Conservation (phyloP, 352 stramenopile species). For the Globisporangium recalcitrans region DNA sequence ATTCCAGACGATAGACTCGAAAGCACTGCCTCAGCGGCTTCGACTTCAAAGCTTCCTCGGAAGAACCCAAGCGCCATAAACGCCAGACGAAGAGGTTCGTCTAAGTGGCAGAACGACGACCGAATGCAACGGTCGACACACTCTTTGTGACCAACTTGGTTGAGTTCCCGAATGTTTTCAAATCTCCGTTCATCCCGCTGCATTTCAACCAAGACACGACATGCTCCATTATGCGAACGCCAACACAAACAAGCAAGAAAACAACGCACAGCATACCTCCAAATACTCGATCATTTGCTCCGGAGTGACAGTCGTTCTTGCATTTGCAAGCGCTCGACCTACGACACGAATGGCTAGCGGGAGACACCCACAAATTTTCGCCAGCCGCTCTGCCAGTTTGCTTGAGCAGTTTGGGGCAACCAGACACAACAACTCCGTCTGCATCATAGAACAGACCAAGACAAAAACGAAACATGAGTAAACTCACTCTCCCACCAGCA, state of each 20-base stretch:
- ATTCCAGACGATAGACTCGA: constrained; percentile 34
- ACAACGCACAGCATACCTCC: constrained; percentile 27
- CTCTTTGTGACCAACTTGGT: constrained; percentile 72
- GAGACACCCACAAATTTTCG: constrained; percentile 70
- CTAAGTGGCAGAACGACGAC: constrained; percentile 75
- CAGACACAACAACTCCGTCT: constrained; percentile 69
- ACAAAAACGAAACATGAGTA: not conserved
- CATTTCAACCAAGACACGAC: not conserved
- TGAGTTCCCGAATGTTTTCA: constrained; percentile 68
- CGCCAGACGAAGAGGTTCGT: constrained; percentile 58
- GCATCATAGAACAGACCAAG: constrained; percentile 6
- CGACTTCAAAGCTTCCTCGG: constrained; percentile 66
- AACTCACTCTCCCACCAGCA: not conserved
- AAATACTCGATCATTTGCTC: constrained; percentile 82
- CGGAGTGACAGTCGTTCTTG: constrained; percentile 61
- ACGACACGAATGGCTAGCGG: constrained; percentile 81
- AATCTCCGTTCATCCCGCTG: constrained; percentile 64
- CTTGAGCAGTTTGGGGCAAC: constrained; percentile 55
- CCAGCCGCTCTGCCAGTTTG: constrained; percentile 55
- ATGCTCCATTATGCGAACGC: not conserved
- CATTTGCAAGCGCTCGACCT: constrained; percentile 67
- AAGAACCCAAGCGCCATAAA: constrained; percentile 86
- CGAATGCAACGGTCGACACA: constrained; percentile 77
- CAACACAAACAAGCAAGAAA: not conserved
- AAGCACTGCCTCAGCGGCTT: constrained; percentile 63